Evolutionary conservation across 2,329 filamentous ascomycete species (phyloP).

Genomic region (Fusarium irregulare): DNA sequence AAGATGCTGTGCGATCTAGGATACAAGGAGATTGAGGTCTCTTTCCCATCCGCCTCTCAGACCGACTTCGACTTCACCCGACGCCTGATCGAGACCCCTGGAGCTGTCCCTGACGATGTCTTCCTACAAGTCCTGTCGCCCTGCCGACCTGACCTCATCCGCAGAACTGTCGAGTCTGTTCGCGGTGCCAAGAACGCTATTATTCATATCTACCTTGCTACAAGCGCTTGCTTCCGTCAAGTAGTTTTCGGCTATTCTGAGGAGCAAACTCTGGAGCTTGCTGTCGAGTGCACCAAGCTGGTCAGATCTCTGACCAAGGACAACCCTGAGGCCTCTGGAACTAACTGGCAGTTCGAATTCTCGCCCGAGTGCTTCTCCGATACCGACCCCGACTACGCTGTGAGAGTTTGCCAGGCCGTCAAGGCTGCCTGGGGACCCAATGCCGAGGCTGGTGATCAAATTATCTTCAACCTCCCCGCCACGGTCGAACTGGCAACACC

Average conservation of each 20-base stretch:
- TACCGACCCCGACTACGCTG: slow-evolving; percentile 82
- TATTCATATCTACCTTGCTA: slow-evolving; percentile 95
- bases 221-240: slow-evolving; percentile 92
- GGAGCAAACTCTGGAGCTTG: slow-evolving; percentile 82
- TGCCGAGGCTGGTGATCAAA: slow-evolving; percentile 71
- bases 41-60: slow-evolving; percentile 93
- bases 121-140: slow-evolving; percentile 92
- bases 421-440: slow-evolving; percentile 92
- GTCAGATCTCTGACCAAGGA: slow-evolving; percentile 92
- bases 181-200: slow-evolving; percentile 93
- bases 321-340: slow-evolving; percentile 66
- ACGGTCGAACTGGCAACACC: slow-evolving; percentile 96
- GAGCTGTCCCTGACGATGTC: slow-evolving; percentile 71
- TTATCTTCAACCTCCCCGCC: slow-evolving; percentile 97
- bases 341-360: slow-evolving; percentile 84
- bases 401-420: slow-evolving; percentile 90
- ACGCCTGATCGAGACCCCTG: slow-evolving; percentile 73
- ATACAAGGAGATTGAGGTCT: slow-evolving; percentile 98
- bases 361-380: slow-evolving; percentile 92
- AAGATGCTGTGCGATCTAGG: slow-evolving; percentile 91
- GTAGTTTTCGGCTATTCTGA: slow-evolving; percentile 91
- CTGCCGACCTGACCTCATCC: slow-evolving; percentile 91
- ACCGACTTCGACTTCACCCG: slow-evolving; percentile 97
- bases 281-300: slow-evolving; percentile 86
- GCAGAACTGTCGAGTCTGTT: slow-evolving; percentile 84